These are phyloP conservation scores for Eurotiales sp. DNA, from an alignment of 2,329 filamentous ascomycete genomes.

Conservation along the genomic window DNA sequence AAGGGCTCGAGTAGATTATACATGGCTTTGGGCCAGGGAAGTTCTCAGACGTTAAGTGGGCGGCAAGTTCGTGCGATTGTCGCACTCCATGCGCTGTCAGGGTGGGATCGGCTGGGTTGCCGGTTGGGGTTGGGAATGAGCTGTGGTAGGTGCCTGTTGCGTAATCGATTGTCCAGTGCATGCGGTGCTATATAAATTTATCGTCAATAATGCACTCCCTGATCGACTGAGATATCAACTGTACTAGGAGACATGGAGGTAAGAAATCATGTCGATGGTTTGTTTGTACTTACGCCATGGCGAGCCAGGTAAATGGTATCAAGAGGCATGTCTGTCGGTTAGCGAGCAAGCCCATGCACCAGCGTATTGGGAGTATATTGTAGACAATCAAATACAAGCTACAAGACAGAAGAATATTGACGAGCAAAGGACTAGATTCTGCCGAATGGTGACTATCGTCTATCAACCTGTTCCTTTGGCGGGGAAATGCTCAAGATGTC, in stretches of 20 bases:
- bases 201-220: neutral
- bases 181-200: slow-evolving; percentile 65
- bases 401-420: too few relatives aligned
- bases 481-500: too few relatives aligned
- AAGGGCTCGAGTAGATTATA: slow-evolving; percentile 74
- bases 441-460: slow-evolving; percentile 9
- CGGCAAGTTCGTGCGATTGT: slow-evolving; percentile 74
- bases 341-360: too few relatives aligned
- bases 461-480: neutral
- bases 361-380: too few relatives aligned
- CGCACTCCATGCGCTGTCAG: slow-evolving; percentile 81
- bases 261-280: too few relatives aligned
- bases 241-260: too few relatives aligned
- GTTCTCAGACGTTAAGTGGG: slow-evolving; percentile 26
- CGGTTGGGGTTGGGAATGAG: slow-evolving; percentile 74
- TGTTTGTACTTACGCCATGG: slow-evolving; percentile 61
- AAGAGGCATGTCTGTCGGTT: slow-evolving; percentile 64
- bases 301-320: slow-evolving; percentile 71
- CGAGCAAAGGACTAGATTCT: neutral
- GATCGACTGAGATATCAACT: neutral
- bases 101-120: slow-evolving; percentile 81
- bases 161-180: slow-evolving; percentile 82
- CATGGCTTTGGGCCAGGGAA: slow-evolving; percentile 38
- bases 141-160: slow-evolving; percentile 73
- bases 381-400: too few relatives aligned